These are phyloP conservation scores for Chaetomium olivaceum DNA, from an alignment of 2,329 filamentous ascomycete species.

Conservation along the genomic window DNA sequence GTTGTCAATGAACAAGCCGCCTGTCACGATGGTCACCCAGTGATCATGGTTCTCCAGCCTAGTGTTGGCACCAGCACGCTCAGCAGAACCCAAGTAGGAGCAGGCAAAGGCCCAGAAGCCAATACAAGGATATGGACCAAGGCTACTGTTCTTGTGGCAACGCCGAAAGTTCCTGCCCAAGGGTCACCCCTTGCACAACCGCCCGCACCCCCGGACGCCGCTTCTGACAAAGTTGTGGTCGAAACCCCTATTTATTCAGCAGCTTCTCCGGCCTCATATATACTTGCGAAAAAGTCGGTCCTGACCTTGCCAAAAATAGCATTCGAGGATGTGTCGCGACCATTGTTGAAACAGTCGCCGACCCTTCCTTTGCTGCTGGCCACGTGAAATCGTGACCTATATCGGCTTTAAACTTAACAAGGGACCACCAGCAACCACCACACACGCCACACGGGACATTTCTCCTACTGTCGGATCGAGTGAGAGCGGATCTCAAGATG, in stretches of 20 bases:
- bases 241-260: neutral
- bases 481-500: neutral
- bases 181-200: neutral
- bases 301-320: neutral
- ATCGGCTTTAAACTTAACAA: neutral
- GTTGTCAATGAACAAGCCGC: neutral
- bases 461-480: neutral
- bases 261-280: neutral
- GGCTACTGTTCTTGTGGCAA: slow-evolving; percentile 13
- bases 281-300: neutral
- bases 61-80: neutral
- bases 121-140: slow-evolving; percentile 15
- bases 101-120: slow-evolving; percentile 12
- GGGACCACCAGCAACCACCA: neutral
- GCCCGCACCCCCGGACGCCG: neutral
- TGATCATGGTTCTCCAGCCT: slow-evolving; percentile 23
- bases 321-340: neutral
- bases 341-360: neutral
- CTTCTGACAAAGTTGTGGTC: neutral
- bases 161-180: neutral
- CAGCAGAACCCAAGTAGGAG: neutral
- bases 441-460: neutral
- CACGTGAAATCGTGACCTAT: neutral
- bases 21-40: slow-evolving; percentile 17
- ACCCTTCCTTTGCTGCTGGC: neutral